phyloP scores from a whole-genome alignment of 2,329 filamentous ascomycete genomes.

The Lasiodiplodia gonubiensis region DNA sequence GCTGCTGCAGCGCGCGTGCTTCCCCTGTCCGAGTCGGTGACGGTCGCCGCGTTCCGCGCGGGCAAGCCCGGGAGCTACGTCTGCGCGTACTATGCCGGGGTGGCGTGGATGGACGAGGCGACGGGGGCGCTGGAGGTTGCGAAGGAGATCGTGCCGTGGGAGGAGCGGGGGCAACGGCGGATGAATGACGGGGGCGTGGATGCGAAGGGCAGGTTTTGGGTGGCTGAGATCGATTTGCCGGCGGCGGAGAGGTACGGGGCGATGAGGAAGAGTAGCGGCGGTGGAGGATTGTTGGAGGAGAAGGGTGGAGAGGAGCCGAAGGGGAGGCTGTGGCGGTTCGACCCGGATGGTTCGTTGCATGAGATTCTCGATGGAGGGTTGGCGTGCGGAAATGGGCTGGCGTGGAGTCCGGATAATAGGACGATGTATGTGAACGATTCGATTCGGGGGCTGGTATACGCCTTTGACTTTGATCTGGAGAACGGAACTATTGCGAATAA shows the following conservation, averaged over 20 bases:
- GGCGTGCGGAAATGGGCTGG: constrained; percentile 1
- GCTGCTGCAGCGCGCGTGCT: not conserved
- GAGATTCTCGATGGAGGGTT: not conserved
- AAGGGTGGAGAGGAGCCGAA: not conserved
- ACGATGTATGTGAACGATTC: constrained; percentile 10
- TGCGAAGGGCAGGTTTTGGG: not conserved
- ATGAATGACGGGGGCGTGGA: not conserved
- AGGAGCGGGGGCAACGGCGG: not conserved
- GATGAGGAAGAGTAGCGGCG: not conserved
- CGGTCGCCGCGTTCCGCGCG: not conserved
- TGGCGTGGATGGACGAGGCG: not conserved
- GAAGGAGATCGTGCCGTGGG: not conserved
- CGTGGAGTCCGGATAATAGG: not conserved
- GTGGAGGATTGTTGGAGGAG: not conserved
- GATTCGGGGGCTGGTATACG: not conserved
- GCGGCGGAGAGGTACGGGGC: not conserved
- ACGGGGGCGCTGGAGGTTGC: not conserved
- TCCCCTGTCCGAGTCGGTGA: not conserved
- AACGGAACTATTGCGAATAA: not conserved
- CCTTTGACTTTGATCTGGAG: not conserved
- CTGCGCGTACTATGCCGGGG: not conserved
- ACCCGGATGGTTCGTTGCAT: not conserved
- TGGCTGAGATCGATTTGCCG: not conserved
- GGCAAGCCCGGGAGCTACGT: not conserved
- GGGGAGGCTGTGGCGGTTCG: constrained; percentile 11